These are phyloP conservation scores for Saturnispora mendoncae DNA, from an alignment of 805 yeast species.

Conservation along the genomic window DNA sequence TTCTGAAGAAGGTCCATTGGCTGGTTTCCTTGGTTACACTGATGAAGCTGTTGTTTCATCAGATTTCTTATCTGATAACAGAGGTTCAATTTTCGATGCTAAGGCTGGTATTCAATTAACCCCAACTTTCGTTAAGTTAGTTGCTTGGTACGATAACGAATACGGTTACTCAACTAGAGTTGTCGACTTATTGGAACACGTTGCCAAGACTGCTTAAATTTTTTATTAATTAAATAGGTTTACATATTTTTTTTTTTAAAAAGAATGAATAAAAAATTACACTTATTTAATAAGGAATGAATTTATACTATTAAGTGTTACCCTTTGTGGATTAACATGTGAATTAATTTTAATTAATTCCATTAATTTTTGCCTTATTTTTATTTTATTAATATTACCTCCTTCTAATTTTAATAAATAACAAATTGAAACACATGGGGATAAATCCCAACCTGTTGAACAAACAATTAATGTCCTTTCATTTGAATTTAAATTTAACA, in stretches of 20 bases:
- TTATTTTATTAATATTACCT: constrained; percentile 19
- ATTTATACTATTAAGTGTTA: constrained; percentile 67
- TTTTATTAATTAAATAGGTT: constrained; percentile 27
- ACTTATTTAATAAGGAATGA: constrained; percentile 37
- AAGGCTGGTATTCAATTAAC: constrained; percentile 84
- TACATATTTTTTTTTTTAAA: too few species aligned
- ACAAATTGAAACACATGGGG: constrained; percentile 50
- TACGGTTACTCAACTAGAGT: constrained; percentile 95
- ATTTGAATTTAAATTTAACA: constrained; percentile 20
- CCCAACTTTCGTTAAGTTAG: constrained; percentile 82
- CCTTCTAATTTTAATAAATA: too few species aligned
- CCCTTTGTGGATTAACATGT: constrained; percentile 67
- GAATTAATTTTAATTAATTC: constrained; percentile 33
- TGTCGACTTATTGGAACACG: constrained; percentile 77
- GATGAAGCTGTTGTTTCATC: constrained; percentile 88
- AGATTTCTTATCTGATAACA: constrained; percentile 76
- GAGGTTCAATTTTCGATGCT: constrained; percentile 86
- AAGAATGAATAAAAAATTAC: too few species aligned
- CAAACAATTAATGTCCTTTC: constrained; percentile 42
- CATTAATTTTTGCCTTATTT: constrained; percentile 43
- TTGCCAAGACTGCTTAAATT: constrained; percentile 43
- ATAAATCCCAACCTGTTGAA: constrained; percentile 56
- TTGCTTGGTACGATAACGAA: constrained; percentile 95
- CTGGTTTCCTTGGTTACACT: constrained; percentile 84
- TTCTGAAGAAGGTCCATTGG: constrained; percentile 58